phyloP scores from a whole-genome alignment of 139 green algal genomes.

The Diplosphaera chodatii region DNA sequence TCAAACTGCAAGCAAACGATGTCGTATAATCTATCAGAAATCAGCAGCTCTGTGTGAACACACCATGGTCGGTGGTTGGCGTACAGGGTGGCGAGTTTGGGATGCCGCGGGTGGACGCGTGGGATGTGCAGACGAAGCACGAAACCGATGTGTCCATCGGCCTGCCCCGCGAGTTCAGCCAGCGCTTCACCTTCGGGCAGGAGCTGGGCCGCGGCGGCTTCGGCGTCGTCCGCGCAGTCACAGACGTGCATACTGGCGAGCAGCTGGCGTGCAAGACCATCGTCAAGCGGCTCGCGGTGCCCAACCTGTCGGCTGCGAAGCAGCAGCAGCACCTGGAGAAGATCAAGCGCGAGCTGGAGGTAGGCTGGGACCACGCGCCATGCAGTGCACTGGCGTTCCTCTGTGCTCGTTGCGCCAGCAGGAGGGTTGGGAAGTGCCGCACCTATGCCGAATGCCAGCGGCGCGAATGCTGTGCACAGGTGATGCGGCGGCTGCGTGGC shows the following conservation, averaged over 20 bases:
- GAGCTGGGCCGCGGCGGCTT: conserved; percentile 63
- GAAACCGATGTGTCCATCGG: background rate
- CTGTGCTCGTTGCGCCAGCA: too few species aligned
- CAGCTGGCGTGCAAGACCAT: conserved; percentile 79
- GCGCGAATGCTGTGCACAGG: background rate
- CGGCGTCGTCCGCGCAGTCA: conserved; percentile 54
- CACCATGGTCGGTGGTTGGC: too few species aligned
- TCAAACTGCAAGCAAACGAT: too few species aligned
- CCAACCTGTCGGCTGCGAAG: too few species aligned
- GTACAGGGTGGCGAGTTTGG: too few species aligned
- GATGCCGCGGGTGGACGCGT: conserved; percentile 45
- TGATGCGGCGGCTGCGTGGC: conserved; percentile 61
- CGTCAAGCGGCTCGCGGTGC: conserved; percentile 53
- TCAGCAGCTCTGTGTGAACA: too few species aligned
- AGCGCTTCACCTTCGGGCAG: conserved; percentile 23
- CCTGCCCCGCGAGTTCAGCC: conserved; percentile 9
- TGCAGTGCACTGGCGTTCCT: too few species aligned
- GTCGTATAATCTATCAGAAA: too few species aligned
- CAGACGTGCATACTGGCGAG: conserved; percentile 39
- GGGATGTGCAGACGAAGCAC: conserved; percentile 22
- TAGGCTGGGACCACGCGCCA: too few species aligned
- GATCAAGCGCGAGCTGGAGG: conserved; percentile 53
- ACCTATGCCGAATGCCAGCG: too few species aligned
- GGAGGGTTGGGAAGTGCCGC: too few species aligned
- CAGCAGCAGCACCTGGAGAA: conserved; percentile 73